Evolutionary conservation across 768 basidiomycete genomes (phyloP), one percentile per base, ranked within the genome.

Genomic region (Phanerochaete sordida): DNA sequence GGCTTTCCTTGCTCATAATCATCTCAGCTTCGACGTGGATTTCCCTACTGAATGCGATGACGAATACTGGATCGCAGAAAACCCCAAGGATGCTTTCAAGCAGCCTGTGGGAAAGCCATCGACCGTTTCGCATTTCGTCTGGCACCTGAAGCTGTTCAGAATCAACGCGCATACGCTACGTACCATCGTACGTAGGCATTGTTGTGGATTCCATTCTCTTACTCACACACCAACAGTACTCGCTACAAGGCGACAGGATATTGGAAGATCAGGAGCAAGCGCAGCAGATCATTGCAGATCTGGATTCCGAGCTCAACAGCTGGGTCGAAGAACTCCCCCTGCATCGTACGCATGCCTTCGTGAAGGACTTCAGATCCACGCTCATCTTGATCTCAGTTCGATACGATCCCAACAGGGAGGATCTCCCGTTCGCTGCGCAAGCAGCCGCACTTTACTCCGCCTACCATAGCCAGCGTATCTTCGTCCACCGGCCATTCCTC

Each of bases 11-110:
- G 28, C 28, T 19, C 35, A 37, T 27, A 1, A 28, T 13, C 30
- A 1, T 8, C 13, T 7, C 37, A 61, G 60, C 27, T 57, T 57
- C 31, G 89, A 91, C 63, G 74, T 87, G 6, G 88, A 90, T 56
- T 70, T 84, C 30, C 90, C 89, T 43, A 77, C 90, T 8, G 90
- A 91, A 70, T 85, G 92, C 4, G 90, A 94, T 61, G 86, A 87
- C 62, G 82, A 85, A 61, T 91, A 84, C 67, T 93, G 89, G 90
- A 80, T 85, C 13, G 72, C 71, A 37, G 73, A 75, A 31, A 84
- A 84, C 61, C 81, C 82, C 0, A 73, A 76, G 1, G 72, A 79
- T 45, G 78, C 77, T 21, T 90, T 88, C 70, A 72, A 79, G 50
- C 89, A 90, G 67, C 90, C 89, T 12, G 64, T 70, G 23, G 80